Conservation (phyloP, 2,329 filamentous ascomycete genomes). For the Teratosphaeria destructans region DNA sequence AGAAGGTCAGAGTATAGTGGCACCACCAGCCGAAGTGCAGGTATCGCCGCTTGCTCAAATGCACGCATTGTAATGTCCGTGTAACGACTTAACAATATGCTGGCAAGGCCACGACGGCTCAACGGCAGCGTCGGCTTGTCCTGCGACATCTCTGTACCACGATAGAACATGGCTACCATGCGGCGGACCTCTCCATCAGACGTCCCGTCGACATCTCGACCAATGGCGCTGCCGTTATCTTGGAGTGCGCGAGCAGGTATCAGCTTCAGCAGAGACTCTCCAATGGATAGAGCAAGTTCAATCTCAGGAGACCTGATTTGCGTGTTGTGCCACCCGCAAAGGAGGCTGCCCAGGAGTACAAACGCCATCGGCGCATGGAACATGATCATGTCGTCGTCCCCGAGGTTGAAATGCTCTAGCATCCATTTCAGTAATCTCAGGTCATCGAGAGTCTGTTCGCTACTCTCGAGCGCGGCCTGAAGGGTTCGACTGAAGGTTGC, state of each 20-base stretch:
- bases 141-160: background rate
- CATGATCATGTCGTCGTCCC: conserved; percentile 90
- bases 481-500: conserved; percentile 16
- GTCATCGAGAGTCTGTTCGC: conserved; percentile 32
- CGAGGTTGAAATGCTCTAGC: conserved; percentile 77
- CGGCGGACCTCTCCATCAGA: background rate
- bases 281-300: background rate
- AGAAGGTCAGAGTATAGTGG: background rate
- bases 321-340: background rate
- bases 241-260: conserved; percentile 8
- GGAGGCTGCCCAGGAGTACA: conserved; percentile 30
- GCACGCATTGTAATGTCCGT: background rate
- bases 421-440: conserved; percentile 73
- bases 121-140: background rate
- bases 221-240: background rate
- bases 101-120: background rate
- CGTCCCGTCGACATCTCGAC: background rate
- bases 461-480: conserved; percentile 1
- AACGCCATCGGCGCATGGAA: conserved; percentile 66
- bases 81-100: background rate
- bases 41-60: background rate
- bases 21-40: background rate
- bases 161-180: background rate
- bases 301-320: background rate
- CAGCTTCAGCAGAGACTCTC: conserved; percentile 6